phyloP scores from a whole-genome alignment of 2,329 filamentous ascomycete genomes.

The Monosporascus ibericus region DNA sequence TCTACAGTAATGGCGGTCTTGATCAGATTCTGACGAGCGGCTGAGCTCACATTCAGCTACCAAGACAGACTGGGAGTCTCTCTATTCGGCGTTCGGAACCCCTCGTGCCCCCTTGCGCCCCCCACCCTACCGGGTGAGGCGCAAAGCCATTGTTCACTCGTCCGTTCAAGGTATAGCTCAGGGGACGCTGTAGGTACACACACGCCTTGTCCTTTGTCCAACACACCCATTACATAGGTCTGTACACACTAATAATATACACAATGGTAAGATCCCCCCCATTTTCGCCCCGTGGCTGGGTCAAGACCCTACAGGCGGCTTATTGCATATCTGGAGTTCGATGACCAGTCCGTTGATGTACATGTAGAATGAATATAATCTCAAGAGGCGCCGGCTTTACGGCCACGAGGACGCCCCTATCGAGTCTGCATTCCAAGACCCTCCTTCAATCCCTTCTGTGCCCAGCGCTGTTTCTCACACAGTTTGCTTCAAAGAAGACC shows the following conservation, averaged over 20 bases:
- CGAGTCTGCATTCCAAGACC: slow-evolving; percentile 29
- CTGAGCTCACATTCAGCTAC: slow-evolving; percentile 5
- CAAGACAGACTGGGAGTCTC: background rate
- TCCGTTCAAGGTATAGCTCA: slow-evolving; percentile 19
- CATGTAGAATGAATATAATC: slow-evolving; percentile 30
- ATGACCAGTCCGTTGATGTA: slow-evolving; percentile 27
- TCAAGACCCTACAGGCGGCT: slow-evolving; percentile 21
- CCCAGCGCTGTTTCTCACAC: slow-evolving; percentile 17
- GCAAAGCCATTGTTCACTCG: slow-evolving; percentile 13
- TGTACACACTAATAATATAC: slow-evolving; percentile 19
- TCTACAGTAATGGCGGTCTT: slow-evolving; percentile 27
- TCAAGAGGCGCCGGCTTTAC: slow-evolving; percentile 40
- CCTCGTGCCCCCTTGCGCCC: slow-evolving; percentile 12
- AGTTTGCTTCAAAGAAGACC: slow-evolving; percentile 18
- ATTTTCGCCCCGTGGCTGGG: slow-evolving; percentile 13
- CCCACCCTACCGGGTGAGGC: slow-evolving; percentile 26
- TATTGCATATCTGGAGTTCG: slow-evolving; percentile 24
- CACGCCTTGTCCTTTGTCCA: slow-evolving; percentile 23
- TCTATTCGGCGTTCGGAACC: background rate
- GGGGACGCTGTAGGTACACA: slow-evolving; percentile 18
- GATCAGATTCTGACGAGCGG: slow-evolving; percentile 22
- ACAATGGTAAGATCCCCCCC: slow-evolving; percentile 30
- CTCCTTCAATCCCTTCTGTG: slow-evolving; percentile 19
- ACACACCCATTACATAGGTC: slow-evolving; percentile 24
- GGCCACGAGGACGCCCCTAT: slow-evolving; percentile 31